Percentiles rank a stretch among this genome's conserved stretches.
Evolutionary conservation across 1,139 yeast species (phyloP).

Genomic region (Scheffersomyces quercinus): DNA sequence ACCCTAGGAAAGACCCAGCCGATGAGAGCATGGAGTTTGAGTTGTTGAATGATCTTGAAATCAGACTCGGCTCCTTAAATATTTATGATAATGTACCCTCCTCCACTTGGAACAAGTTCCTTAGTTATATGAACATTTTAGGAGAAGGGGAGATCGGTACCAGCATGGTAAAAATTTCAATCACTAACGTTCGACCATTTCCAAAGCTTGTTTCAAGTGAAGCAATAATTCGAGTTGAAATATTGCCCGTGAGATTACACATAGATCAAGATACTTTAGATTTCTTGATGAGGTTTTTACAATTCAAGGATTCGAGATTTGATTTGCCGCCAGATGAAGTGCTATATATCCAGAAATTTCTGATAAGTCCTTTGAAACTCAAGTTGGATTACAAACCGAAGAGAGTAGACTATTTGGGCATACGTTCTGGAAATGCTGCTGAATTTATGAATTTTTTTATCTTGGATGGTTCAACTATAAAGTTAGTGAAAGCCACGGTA

Average conservation of each 20-base stretch:
- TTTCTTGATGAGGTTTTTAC: conserved; percentile 75
- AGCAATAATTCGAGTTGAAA: conserved; percentile 51
- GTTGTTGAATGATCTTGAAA: conserved; percentile 47
- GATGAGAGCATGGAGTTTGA: conserved; percentile 34
- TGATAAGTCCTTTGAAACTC: conserved; percentile 60
- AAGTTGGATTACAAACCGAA: conserved; percentile 92
- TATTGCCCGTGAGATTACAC: conserved; percentile 77
- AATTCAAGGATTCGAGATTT: conserved; percentile 74
- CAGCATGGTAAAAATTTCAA: conserved; percentile 56
- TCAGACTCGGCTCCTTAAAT: conserved; percentile 53
- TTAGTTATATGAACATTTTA: conserved; percentile 65
- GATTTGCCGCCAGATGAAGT: conserved; percentile 59
- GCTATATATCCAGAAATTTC: conserved; percentile 67
- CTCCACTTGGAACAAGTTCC: conserved; percentile 89
- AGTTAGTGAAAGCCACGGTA: conserved; percentile 58
- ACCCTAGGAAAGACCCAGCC: conserved; percentile 38
- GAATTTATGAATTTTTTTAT: conserved; percentile 88
- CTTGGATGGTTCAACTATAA: conserved; percentile 79
- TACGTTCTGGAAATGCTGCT: conserved; percentile 80
- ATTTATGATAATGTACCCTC: conserved; percentile 79
- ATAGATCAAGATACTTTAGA: conserved; percentile 94
- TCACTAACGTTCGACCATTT: conserved; percentile 68
- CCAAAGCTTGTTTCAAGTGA: conserved; percentile 70
- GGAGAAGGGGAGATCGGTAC: conserved; percentile 74
- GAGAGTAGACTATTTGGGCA: conserved; percentile 77